Evolutionary conservation across 73 alveolate genomes (phyloP), one percentile per base, ranked within the genome.

Genomic region (Tetrahymena malaccensis): DNA sequence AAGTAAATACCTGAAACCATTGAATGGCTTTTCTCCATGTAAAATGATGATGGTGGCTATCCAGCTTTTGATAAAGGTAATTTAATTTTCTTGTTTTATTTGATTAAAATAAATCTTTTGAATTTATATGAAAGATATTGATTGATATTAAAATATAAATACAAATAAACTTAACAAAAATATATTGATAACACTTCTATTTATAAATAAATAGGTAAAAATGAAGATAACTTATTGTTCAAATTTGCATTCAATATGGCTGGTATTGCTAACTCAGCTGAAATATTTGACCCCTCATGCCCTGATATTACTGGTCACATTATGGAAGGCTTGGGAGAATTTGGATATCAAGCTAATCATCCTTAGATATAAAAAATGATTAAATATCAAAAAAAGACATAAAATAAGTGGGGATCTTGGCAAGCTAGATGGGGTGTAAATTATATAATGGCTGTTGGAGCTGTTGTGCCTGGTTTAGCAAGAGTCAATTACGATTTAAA

Each of bases 221-320:
- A 85, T 94, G 97, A 94, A 43, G 94, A 95, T 8, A 95, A 95
- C n/a, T 93, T 93, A 21, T 93, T 95, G 35, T 93, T 85, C 89
- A 95, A 93, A 34, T 93, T 43, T 93, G 96, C 96, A 15, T 93
- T 95, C 55, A n/a, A 95, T 85, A 50, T 95, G 40, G 97, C 97
- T 27, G 97, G 97, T 31, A 95, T 95, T 43, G 95, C 97, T 50
- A 94, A 95, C 94, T 55, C 94, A 34, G 97, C 97, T 22, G 97
- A 95, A 70, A 95, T 95, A n/a, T 95, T 95, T 43, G 97, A 95
- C 35, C 97, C 97, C 35, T 95, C 97, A 22, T 95, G 96, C 25
- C 96, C 97, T 31, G 97, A 95, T 93, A 95, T 95, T 35, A 95
- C 97, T 93, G 96, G 96, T 34, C 97, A 95, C 85, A 95, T 95